Conservation (phyloP, 2,329 filamentous ascomycete genomes). For the Rutstroemia sp. region DNA sequence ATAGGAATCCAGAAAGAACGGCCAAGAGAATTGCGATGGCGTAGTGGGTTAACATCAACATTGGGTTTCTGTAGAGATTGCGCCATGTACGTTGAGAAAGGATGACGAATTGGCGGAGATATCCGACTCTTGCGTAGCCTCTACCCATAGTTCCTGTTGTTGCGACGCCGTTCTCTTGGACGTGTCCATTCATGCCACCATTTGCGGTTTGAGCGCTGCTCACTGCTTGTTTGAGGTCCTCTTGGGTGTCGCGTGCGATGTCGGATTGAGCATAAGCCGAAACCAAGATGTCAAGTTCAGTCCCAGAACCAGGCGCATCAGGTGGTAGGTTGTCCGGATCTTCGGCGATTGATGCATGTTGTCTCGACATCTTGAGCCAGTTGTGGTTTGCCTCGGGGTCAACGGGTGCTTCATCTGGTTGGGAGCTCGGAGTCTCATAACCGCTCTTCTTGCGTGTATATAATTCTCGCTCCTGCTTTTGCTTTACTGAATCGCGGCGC, state of each 20-base stretch:
- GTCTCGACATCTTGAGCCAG: slow-evolving; percentile 52
- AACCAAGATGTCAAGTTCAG: slow-evolving; percentile 77
- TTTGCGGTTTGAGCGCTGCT: slow-evolving; percentile 59
- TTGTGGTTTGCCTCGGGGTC: slow-evolving; percentile 41
- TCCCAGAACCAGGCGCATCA: slow-evolving; percentile 50
- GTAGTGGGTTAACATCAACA: slow-evolving; percentile 98
- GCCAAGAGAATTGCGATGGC: slow-evolving; percentile 92
- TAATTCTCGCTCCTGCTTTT: slow-evolving; percentile 82
- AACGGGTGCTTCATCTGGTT: slow-evolving; percentile 48
- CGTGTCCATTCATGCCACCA: slow-evolving; percentile 47
- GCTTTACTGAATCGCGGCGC: slow-evolving; percentile 72
- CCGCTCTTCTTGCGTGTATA: slow-evolving; percentile 73
- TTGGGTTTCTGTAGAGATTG: slow-evolving; percentile 93
- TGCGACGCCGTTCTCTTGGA: slow-evolving; percentile 41
- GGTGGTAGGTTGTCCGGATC: slow-evolving; percentile 59
- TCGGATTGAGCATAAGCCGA: slow-evolving; percentile 69
- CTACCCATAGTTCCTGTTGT: slow-evolving; percentile 53
- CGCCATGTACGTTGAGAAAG: slow-evolving; percentile 89
- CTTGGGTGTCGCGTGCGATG: slow-evolving; percentile 63
- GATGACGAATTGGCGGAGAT: slow-evolving; percentile 77
- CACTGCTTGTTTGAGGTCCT: slow-evolving; percentile 71
- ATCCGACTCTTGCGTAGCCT: slow-evolving; percentile 76
- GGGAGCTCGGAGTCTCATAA: slow-evolving; percentile 55
- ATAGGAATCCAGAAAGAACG: slow-evolving; percentile 89
- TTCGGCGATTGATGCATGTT: slow-evolving; percentile 54